These are phyloP conservation scores for Zarea fungicola DNA, from an alignment of 2,329 filamentous ascomycete genomes.

Conservation along the genomic window DNA sequence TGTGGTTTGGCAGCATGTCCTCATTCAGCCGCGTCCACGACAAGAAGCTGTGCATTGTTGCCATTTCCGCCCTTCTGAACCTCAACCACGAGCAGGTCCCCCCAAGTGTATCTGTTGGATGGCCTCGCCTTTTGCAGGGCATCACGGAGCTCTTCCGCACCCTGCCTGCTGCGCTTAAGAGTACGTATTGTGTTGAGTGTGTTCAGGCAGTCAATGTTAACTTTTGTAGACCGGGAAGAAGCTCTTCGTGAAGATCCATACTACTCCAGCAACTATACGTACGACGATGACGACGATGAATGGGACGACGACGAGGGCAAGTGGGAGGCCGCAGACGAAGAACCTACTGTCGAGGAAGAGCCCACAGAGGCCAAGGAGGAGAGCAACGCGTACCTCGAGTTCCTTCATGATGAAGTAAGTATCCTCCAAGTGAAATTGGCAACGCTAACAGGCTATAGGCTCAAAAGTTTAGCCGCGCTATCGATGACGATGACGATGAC, in stretches of 20 bases:
- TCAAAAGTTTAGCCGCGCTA: constrained; percentile 71
- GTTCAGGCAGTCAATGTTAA: constrained; percentile 20
- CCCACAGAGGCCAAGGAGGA: constrained; percentile 72
- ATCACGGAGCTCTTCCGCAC: constrained; percentile 90
- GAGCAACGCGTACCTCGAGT: constrained; percentile 90
- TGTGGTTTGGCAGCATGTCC: constrained; percentile 97
- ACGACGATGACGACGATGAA: constrained; percentile 73
- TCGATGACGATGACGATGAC: constrained; percentile 69
- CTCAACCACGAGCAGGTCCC: constrained; percentile 78
- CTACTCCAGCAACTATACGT: constrained; percentile 58
- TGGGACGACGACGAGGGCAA: constrained; percentile 77
- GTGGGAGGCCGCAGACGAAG: constrained; percentile 71
- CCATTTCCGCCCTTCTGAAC: constrained; percentile 79
- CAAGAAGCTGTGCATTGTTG: constrained; percentile 96
- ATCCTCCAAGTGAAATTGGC: background rate
- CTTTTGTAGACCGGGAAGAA: constrained; percentile 70
- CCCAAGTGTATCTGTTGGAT: constrained; percentile 87
- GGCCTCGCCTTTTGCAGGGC: constrained; percentile 84
- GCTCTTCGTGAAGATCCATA: constrained; percentile 84
- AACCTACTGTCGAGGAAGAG: constrained; percentile 58
- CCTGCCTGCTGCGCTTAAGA: constrained; percentile 79
- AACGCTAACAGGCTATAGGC: constrained; percentile 47
- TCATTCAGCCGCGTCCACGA: constrained; percentile 92
- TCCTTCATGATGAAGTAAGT: constrained; percentile 81
- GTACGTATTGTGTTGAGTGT: constrained; percentile 44